Conservation (phyloP, 75 land plant genomes). For the Sequoia sempervirens region DNA sequence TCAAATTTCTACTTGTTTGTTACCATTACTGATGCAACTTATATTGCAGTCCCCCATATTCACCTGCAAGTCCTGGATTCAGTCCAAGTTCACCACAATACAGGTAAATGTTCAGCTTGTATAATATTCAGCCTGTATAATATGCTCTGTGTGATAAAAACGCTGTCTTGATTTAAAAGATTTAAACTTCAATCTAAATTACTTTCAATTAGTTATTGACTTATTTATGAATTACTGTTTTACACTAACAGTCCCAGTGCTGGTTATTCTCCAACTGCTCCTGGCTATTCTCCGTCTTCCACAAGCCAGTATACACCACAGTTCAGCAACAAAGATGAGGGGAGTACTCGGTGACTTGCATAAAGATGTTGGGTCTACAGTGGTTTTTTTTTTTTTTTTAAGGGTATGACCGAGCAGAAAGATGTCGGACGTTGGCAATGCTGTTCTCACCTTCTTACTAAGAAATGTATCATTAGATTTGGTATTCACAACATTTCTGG, state of each 20-base stretch:
- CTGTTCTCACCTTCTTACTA: too few species aligned
- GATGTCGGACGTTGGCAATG: too few species aligned
- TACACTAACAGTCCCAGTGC: constrained; percentile 67
- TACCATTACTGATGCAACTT: not conserved
- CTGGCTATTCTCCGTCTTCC: constrained; percentile 93
- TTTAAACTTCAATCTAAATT: not conserved
- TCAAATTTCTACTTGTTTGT: not conserved
- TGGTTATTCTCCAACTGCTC: constrained; percentile 89
- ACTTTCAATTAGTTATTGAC: not conserved
- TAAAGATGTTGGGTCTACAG: not conserved
- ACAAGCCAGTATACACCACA: constrained; percentile 83
- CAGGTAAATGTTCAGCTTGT: constrained; percentile 40
- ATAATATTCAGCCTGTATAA: not conserved
- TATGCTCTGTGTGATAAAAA: not conserved
- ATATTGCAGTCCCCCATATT: constrained; percentile 65
- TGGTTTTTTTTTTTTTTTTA: not conserved
- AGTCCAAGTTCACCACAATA: constrained; percentile 90
- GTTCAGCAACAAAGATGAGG: constrained; percentile 45
- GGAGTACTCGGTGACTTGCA: constrained; percentile 21
- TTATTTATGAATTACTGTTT: not conserved
- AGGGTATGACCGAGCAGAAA: too few species aligned
- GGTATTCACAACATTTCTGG: too few species aligned
- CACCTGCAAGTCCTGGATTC: constrained; percentile 70
- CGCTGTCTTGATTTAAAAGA: not conserved
- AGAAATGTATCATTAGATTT: too few species aligned